Conservation (phyloP, 176 grass and related monocot species). For the Dactylis glomerata region DNA sequence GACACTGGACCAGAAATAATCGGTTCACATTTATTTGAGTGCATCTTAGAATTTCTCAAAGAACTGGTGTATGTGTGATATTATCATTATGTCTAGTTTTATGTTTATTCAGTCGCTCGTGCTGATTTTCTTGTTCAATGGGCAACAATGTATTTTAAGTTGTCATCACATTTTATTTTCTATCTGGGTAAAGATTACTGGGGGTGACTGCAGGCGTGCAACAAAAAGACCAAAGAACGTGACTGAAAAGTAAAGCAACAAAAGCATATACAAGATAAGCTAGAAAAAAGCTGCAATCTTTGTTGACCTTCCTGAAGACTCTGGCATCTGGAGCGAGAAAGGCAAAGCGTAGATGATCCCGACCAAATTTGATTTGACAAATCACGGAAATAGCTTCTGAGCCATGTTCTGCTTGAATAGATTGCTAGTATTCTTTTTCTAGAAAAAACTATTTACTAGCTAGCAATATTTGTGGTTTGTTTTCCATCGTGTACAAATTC, state of each 20-base stretch:
- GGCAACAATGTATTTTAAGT: not conserved
- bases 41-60: not conserved
- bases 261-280: not conserved
- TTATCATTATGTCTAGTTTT: not conserved
- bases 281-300: slow-evolving; percentile 5
- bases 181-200: not conserved
- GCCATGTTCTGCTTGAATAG: not conserved
- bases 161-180: not conserved
- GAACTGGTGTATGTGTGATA: not conserved
- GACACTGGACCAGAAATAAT: too few relatives aligned
- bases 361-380: not conserved
- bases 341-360: not conserved
- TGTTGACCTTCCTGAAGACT: slow-evolving; percentile 16
- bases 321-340: not conserved
- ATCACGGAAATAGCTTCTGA: not conserved
- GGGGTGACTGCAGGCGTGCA: not conserved
- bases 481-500: not conserved
- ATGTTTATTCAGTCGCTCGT: not conserved
- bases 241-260: not conserved
- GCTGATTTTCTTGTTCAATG: not conserved
- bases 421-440: not conserved
- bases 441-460: not conserved
- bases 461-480: not conserved
- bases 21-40: too few relatives aligned
- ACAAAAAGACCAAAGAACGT: not conserved